Base-by-base conservation (phyloP, 805 yeast species). In the Myxozyma neglecta region DNA sequence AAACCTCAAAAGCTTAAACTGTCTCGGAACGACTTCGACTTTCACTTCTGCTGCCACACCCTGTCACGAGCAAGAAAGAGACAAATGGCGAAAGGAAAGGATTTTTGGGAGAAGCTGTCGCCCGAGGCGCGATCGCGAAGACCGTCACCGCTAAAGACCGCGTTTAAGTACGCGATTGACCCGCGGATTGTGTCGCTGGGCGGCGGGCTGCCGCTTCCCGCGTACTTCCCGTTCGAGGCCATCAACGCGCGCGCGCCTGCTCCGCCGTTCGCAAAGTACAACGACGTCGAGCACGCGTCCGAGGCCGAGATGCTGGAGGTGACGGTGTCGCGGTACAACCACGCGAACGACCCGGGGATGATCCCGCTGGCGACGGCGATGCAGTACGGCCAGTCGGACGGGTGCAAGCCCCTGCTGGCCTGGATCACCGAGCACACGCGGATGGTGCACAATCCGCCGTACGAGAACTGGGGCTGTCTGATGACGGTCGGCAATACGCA, bases 151-250 rank as follows among this genome's bases (percentile, higher is more conserved):
- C 81, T 93, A 76, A 93, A 94, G 77, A 77, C 84, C 44, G 96
- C 96, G 16, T 90, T 93, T 80, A 85, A 85, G 72, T 87, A 88
- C 78, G 87, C 79, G 71, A 78, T 79, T 47, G 81, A 83, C 66
- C 97, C 96, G 39, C 84, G 86, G 56, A 80, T 94, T 72, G 85
- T 90, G 59, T 92, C 91, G 73, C 82, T 93, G 59, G 98, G 97
- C 58, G 99, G 98, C 70, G 99, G 99, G 7, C 82, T 93, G 69
- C 99, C 99, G 13, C 78, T 90, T 73, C 79, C 97, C 32, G 93
- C 88, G 66, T 88, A 89, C 76, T 93, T 93, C 82, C 98, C 99
- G 48, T 90, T 93, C 82, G 90, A 91, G 70, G 83, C 85, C 67
- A 74, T 93, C 60, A 73, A 81, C 24, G 87, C 88, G 13, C 84